Percentiles rank a stretch among this genome's conserved stretches.
Evolutionary conservation across 371 early-diverging fungal genomes (phyloP).

Genomic region (Mucor indicus): DNA sequence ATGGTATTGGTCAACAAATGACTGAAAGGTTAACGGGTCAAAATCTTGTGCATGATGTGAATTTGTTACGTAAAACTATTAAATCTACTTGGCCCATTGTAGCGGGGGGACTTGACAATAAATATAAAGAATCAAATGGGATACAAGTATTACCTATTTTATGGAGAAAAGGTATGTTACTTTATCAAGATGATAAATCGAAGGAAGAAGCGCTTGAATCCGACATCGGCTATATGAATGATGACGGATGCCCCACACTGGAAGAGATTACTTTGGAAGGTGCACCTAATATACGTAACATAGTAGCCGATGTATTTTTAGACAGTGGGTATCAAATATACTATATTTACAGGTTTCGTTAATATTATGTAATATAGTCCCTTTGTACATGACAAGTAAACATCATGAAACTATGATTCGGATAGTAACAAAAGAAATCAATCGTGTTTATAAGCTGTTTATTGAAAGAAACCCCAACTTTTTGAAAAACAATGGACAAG

Average conservation of each 20-base stretch:
- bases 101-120: constrained; percentile 21
- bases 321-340: constrained; percentile 56
- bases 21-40: constrained; percentile 65
- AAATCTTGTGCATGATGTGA: constrained; percentile 78
- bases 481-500: constrained; percentile 61
- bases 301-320: constrained; percentile 80
- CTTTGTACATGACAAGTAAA: constrained; percentile 79
- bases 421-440: constrained; percentile 72
- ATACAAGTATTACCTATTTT: constrained; percentile 83
- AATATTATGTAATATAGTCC: constrained; percentile 42
- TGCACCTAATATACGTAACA: constrained; percentile 75
- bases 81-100: constrained; percentile 53
- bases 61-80: constrained; percentile 69
- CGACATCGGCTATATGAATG: constrained; percentile 55
- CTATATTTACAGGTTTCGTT: neutral
- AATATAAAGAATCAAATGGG: constrained; percentile 49
- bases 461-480: constrained; percentile 73
- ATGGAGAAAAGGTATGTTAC: constrained; percentile 78
- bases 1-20: constrained; percentile 85
- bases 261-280: constrained; percentile 81
- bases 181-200: constrained; percentile 56
- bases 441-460: constrained; percentile 71
- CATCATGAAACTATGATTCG: constrained; percentile 79
- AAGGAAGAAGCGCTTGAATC: constrained; percentile 41
- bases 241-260: constrained; percentile 66